Evolutionary conservation across 2,329 filamentous ascomycete species (phyloP).

Genomic region (Colletotrichum sp.): DNA sequence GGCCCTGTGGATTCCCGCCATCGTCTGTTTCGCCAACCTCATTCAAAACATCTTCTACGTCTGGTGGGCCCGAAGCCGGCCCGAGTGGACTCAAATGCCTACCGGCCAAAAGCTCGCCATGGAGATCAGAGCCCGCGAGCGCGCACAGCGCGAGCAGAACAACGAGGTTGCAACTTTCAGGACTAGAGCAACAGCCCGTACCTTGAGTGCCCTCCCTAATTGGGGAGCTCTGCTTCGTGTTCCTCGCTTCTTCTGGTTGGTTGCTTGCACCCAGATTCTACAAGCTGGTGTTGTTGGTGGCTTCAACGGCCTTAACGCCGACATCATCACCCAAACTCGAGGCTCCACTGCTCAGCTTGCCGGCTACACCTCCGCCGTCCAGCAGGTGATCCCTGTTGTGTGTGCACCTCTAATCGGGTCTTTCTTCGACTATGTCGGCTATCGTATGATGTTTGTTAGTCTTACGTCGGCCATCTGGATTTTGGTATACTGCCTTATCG

Average conservation of each 20-base stretch:
- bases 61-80: constrained; percentile 26
- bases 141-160: neutral
- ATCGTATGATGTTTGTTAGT: constrained; percentile 30
- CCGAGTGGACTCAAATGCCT: constrained; percentile 28
- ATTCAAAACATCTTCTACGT: constrained; percentile 27
- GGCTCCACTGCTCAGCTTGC: constrained; percentile 30
- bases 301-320: constrained; percentile 26
- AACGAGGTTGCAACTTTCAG: neutral
- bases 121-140: neutral
- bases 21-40: constrained; percentile 25
- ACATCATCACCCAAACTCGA: constrained; percentile 26
- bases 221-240: constrained; percentile 17
- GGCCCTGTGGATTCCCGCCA: constrained; percentile 30
- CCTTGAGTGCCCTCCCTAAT: neutral
- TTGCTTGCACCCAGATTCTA: constrained; percentile 26
- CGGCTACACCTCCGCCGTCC: constrained; percentile 29
- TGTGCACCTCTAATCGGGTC: constrained; percentile 26
- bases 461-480: constrained; percentile 29
- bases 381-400: constrained; percentile 31
- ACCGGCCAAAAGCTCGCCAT: constrained; percentile 19
- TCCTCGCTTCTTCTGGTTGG: constrained; percentile 29
- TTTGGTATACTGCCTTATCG: constrained; percentile 28
- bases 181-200: neutral
- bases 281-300: constrained; percentile 26
- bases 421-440: constrained; percentile 28